Evolutionary conservation across 352 stramenopile species (phyloP).

Genomic region (Globisporangium cederbergense): DNA sequence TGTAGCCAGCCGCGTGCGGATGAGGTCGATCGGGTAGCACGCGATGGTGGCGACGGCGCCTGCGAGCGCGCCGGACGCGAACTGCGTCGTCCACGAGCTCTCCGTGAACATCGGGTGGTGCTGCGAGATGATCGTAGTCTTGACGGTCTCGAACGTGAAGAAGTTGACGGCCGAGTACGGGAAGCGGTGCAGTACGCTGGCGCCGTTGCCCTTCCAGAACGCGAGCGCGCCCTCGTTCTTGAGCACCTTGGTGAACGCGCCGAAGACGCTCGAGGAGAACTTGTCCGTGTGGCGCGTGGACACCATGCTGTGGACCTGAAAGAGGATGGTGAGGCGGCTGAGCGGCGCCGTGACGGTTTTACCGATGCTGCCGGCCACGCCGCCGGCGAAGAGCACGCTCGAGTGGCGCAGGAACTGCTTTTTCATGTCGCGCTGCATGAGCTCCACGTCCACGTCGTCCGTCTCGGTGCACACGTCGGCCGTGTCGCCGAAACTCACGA

Average conservation of each 20-base stretch:
- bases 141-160: slow-evolving; percentile 94
- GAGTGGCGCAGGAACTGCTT: slow-evolving; percentile 76
- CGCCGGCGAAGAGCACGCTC: slow-evolving; percentile 84
- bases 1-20: slow-evolving; percentile 92
- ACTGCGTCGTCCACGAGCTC: slow-evolving; percentile 73
- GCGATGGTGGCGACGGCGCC: slow-evolving; percentile 78
- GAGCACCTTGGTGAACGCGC: slow-evolving; percentile 89
- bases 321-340: slow-evolving; percentile 94
- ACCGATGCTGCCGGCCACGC: slow-evolving; percentile 92
- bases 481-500: slow-evolving; percentile 77
- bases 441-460: slow-evolving; percentile 70
- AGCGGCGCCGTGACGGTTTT: slow-evolving; percentile 96
- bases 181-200: slow-evolving; percentile 94
- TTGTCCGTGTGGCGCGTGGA: slow-evolving; percentile 82
- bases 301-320: slow-evolving; percentile 96
- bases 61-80: slow-evolving; percentile 63
- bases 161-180: slow-evolving; percentile 97
- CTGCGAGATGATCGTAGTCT: slow-evolving; percentile 65
- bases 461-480: slow-evolving; percentile 77
- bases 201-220: slow-evolving; percentile 96
- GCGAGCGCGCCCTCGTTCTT: slow-evolving; percentile 90
- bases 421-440: slow-evolving; percentile 62
- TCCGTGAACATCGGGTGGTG: slow-evolving; percentile 68
- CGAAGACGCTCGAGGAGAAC: slow-evolving; percentile 67
- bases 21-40: slow-evolving; percentile 97